phyloP scores from a whole-genome alignment of 192 early-diverging fungal genomes.

The Podila clonocystis region DNA sequence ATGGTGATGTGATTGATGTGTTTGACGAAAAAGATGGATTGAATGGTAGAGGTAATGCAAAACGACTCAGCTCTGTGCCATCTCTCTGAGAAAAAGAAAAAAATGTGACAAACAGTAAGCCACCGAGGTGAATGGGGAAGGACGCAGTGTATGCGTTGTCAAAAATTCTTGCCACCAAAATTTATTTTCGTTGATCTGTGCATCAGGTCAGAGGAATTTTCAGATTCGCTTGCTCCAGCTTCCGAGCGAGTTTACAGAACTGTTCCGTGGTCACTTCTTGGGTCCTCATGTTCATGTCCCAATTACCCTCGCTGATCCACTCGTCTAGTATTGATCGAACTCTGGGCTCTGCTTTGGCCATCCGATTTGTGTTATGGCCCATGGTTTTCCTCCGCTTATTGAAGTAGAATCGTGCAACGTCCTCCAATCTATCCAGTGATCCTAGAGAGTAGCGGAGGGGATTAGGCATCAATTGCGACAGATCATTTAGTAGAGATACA shows the following conservation, averaged over 20 bases:
- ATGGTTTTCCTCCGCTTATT: constrained; percentile 77
- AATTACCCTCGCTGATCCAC: constrained; percentile 61
- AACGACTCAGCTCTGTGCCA: too few relatives aligned
- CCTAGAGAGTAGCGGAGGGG: constrained; percentile 18
- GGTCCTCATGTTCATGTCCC: constrained; percentile 66
- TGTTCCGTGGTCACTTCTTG: constrained; percentile 71
- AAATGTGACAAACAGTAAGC: constrained; percentile 1
- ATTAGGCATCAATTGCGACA: background rate
- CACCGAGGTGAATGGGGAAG: background rate
- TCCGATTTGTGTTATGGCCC: constrained; percentile 62
- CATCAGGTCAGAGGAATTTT: constrained; percentile 43
- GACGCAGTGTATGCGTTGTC: background rate
- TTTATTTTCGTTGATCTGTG: constrained; percentile 6
- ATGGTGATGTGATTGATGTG: constrained; percentile 17
- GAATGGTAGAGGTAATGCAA: background rate
- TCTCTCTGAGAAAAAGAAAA: background rate
- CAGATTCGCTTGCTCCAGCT: constrained; percentile 53
- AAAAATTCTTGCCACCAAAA: background rate
- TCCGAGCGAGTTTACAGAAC: constrained; percentile 66
- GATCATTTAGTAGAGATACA: background rate
- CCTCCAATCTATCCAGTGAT: constrained; percentile 66
- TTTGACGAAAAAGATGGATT: background rate
- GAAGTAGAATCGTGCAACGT: constrained; percentile 70
- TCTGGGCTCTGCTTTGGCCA: constrained; percentile 31
- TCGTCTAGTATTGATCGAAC: constrained; percentile 31